phyloP scores from a whole-genome alignment of 257 asterid genomes.

The Solanum verrucosum region DNA sequence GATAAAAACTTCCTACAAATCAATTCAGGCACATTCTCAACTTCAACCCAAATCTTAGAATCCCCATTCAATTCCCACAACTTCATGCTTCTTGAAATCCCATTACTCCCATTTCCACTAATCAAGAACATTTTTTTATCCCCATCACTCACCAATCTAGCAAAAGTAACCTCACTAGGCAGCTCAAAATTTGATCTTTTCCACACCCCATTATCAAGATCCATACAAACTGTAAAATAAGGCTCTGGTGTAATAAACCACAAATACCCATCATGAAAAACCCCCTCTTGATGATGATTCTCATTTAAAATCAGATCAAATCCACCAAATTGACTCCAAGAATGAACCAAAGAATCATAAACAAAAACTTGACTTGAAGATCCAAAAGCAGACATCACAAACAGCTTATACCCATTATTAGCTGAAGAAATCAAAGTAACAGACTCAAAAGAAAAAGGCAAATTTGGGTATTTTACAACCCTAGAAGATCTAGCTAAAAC shows the following conservation, averaged over 20 bases:
- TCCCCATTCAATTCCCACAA: constrained; percentile 52
- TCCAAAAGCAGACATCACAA: constrained; percentile 30
- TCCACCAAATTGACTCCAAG: constrained; percentile 32
- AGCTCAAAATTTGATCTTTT: constrained; percentile 7
- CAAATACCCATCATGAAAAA: constrained; percentile 19
- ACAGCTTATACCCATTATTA: constrained; percentile 24
- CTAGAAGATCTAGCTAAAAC: constrained; percentile 27
- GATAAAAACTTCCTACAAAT: constrained; percentile 51
- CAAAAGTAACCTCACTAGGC: constrained; percentile 38
- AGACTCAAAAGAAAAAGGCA: constrained; percentile 33
- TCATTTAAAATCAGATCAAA: constrained; percentile 14
- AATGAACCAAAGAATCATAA: constrained; percentile 19
- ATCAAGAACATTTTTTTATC: constrained; percentile 34
- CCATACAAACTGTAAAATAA: constrained; percentile 16
- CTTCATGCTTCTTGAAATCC: constrained; percentile 57
- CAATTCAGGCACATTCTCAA: constrained; percentile 51
- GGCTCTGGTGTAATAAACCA: constrained; percentile 58
- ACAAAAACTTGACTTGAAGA: constrained; percentile 27
- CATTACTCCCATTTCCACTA: constrained; percentile 59
- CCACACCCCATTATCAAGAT: constrained; percentile 46
- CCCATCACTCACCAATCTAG: constrained; percentile 36
- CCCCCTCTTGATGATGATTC: constrained; percentile 40
- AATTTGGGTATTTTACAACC: constrained; percentile 33
- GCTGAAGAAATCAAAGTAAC: constrained; percentile 27
- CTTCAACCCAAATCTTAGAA: constrained; percentile 37